Percentiles rank a stretch among this genome's conserved stretches.
Conservation (phyloP, 495 filamentous ascomycete species). For the Podospora bellae-mahoneyi region DNA sequence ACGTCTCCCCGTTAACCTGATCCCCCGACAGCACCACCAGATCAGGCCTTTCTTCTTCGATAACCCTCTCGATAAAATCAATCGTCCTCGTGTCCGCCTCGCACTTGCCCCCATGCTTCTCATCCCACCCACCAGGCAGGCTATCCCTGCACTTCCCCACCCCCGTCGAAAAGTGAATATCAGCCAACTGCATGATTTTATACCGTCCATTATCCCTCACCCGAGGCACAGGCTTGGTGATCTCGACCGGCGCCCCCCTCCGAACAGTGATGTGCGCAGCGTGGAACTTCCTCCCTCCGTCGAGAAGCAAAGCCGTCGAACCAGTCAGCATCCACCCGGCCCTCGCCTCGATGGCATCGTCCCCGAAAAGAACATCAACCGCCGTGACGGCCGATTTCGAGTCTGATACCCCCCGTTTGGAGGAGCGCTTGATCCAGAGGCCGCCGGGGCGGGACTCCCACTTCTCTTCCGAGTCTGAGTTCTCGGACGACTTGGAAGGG, state of each 20-base stretch:
- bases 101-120: conserved; percentile 60
- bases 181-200: conserved; percentile 92
- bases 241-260: conserved; percentile 58
- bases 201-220: conserved; percentile 89
- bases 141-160: conserved; percentile 80
- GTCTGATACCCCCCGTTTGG: conserved; percentile 73
- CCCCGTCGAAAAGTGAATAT: conserved; percentile 89
- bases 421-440: conserved; percentile 81
- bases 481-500: conserved; percentile 54
- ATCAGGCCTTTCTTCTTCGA: conserved; percentile 91
- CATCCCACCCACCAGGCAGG: conserved; percentile 62
- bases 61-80: conserved; percentile 74
- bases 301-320: conserved; percentile 60
- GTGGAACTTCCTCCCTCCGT: conserved; percentile 56
- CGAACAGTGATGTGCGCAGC: conserved; percentile 71
- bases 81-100: conserved; percentile 89
- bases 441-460: conserved; percentile 83
- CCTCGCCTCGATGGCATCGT: conserved; percentile 87
- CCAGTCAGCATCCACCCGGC: conserved; percentile 74
- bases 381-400: conserved; percentile 73
- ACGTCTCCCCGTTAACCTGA: conserved; percentile 90
- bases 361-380: conserved; percentile 87
- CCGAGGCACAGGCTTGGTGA: conserved; percentile 63
- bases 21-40: conserved; percentile 88
- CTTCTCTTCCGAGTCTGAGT: conserved; percentile 42